Conservation (phyloP, 768 basidiomycete species). For the Tricholoma sp. region DNA sequence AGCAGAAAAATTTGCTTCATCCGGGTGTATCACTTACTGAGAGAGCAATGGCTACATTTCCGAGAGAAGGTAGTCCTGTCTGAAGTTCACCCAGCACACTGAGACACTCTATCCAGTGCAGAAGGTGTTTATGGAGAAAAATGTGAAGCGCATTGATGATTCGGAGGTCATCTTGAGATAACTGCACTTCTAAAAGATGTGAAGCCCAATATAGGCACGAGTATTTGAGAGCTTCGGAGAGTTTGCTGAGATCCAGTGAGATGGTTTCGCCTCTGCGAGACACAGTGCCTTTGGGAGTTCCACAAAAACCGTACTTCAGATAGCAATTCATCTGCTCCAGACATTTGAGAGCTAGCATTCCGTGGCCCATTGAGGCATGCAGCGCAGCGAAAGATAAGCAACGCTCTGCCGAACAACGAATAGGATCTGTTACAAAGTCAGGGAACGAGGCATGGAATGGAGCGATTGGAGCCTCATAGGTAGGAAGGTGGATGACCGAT, state of each 20-base stretch:
- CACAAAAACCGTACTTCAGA: conserved; percentile 10
- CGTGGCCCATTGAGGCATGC: background rate
- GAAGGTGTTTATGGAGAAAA: background rate
- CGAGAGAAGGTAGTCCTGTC: background rate
- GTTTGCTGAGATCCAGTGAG: conserved; percentile 1
- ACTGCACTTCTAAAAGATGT: conserved; percentile 9
- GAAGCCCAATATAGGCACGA: conserved; percentile 11
- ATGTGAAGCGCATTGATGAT: background rate
- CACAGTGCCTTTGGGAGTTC: background rate
- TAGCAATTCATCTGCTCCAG: conserved; percentile 4
- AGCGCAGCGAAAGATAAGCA: conserved; percentile 3
- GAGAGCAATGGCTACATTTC: background rate
- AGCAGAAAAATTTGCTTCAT: background rate
- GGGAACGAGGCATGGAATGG: background rate
- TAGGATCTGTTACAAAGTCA: conserved; percentile 9
- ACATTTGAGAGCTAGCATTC: conserved; percentile 6
- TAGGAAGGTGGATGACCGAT: background rate
- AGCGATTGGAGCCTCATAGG: background rate
- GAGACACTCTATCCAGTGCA: conserved; percentile 14
- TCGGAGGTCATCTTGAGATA: background rate
- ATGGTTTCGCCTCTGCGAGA: conserved; percentile 2
- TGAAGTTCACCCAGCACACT: background rate
- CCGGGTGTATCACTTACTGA: background rate
- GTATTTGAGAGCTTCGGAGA: conserved; percentile 10
- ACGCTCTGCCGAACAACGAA: conserved; percentile 4